Conservation (phyloP, 163 green algal genomes). For the Scenedesmus sp. region DNA sequence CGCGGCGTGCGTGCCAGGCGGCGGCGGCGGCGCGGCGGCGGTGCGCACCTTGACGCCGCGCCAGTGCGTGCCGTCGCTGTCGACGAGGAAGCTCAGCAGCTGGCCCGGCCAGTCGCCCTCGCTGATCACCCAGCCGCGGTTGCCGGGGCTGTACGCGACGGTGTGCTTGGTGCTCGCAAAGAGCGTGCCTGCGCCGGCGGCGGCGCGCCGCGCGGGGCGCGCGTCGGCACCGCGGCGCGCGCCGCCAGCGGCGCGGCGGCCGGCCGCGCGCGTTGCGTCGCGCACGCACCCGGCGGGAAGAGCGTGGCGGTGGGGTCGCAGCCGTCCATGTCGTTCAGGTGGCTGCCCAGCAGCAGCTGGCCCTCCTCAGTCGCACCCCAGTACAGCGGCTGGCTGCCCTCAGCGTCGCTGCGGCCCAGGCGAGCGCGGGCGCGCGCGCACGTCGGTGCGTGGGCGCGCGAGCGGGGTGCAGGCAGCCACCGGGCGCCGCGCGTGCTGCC, state of each 20-base stretch:
- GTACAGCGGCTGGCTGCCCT: slow-evolving; percentile 65
- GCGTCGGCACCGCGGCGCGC: no score
- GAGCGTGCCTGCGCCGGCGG: slow-evolving; percentile 42
- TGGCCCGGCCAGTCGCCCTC: slow-evolving; percentile 53
- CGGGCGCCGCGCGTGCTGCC: no score
- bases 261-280: neutral
- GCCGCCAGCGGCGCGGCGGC: no score
- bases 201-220: no score
- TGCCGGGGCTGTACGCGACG: slow-evolving; percentile 52
- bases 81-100: slow-evolving; percentile 60
- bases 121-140: slow-evolving; percentile 61
- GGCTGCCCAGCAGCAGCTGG: slow-evolving; percentile 66
- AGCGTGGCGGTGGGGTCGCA: slow-evolving; percentile 69
- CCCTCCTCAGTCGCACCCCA: slow-evolving; percentile 66
- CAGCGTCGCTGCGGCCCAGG: slow-evolving; percentile 36
- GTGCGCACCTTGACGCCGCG: slow-evolving; percentile 48
- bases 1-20: neutral
- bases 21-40: neutral
- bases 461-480: no score
- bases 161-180: slow-evolving; percentile 55
- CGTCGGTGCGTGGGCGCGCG: no score
- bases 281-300: slow-evolving; percentile 64
- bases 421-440: no score
- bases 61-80: slow-evolving; percentile 34
- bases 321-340: slow-evolving; percentile 54